Percentiles rank a stretch among this genome's conserved stretches.
phyloP scores from a whole-genome alignment of 2,329 filamentous ascomycete species.

The Phyllosticta citriasiana region DNA sequence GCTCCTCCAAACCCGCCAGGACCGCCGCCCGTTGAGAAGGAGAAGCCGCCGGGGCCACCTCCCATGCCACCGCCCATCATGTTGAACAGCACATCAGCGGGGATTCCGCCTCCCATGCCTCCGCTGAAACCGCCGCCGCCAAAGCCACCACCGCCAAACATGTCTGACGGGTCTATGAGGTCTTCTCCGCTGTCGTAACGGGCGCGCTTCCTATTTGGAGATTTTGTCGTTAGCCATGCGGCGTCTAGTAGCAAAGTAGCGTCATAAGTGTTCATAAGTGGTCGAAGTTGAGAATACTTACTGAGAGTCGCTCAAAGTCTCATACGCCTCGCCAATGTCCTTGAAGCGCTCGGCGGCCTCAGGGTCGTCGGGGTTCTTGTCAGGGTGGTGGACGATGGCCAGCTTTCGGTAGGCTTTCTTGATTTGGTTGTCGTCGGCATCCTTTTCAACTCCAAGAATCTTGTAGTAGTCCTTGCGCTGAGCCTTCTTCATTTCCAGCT shows the following conservation, averaged over 20 bases:
- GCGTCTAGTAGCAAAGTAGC: not conserved
- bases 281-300: constrained; percentile 42
- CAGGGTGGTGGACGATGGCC: constrained; percentile 88
- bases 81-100: constrained; percentile 21
- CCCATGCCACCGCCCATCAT: constrained; percentile 10
- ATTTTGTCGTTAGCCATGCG: not conserved
- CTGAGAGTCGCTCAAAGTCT: constrained; percentile 88
- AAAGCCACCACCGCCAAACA: constrained; percentile 57
- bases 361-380: constrained; percentile 88
- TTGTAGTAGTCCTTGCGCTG: constrained; percentile 98
- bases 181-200: constrained; percentile 90
- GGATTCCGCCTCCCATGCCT: constrained; percentile 38
- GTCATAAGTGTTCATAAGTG: not conserved
- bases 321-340: constrained; percentile 94
- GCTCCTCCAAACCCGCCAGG: not conserved
- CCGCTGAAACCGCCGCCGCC: constrained; percentile 26
- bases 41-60: not conserved
- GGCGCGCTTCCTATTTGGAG: constrained; percentile 62
- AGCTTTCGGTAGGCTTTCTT: constrained; percentile 96
- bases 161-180: constrained; percentile 76
- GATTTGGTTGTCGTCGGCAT: constrained; percentile 72
- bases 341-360: constrained; percentile 88
- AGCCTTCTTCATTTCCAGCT: constrained; percentile 95
- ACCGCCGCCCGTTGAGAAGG: not conserved
- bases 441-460: constrained; percentile 81